Base-by-base conservation (phyloP, 2,329 filamentous ascomycete genomes). In the Ceratocystis eucalypticola region DNA sequence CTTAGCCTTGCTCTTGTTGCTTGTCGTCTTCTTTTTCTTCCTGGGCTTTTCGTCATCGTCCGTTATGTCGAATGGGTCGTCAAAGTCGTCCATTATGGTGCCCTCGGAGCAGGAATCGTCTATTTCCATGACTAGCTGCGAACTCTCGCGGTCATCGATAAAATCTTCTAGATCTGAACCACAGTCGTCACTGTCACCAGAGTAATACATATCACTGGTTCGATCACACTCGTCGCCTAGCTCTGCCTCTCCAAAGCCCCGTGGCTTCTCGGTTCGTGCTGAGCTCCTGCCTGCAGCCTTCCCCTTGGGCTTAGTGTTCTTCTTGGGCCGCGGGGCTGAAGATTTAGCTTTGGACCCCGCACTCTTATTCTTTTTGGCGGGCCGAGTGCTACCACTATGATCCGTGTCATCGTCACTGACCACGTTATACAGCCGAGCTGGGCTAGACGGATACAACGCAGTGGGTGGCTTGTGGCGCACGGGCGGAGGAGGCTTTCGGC, bases 111-210 rank as follows among this genome's bases (percentile, higher is more conserved):
- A 65, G 1, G 67, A 65, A 6, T 64, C 64, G 10, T 55, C 65
- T 10, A 65, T 55, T 5, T 28, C 62, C 5, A 46, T 62, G 44
- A 33, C 62, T 15, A 67, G 12, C n/a, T 67, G 53, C 2, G 61
- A 63, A 33, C 63, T 64, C n/a, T 53, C 46, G 20, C 66, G 62
- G 46, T 67, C 63, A 28, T 67, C 66, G 44, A 67, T 61, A 30
- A 67, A 67, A 10, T 64, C 68, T 10, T 41, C 62, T 10, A 69
- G 44, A 62, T 69, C 69, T 3, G 68, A 66, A 12, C 67, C 69
- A 44, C 66, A 62, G 59, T 67, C 66, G 15, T 69, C 69, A 22
- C 62, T 62, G 46, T 55, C 30, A 4, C 68, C 69, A 8, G 69
- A 69, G 15, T 69, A 53, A 41, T 59, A 69, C 37, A 66, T 61